Percentiles rank a stretch among this genome's conserved stretches.
Evolutionary conservation across 106 monocot genomes (phyloP).

Genomic region (Allium fistulosum): DNA sequence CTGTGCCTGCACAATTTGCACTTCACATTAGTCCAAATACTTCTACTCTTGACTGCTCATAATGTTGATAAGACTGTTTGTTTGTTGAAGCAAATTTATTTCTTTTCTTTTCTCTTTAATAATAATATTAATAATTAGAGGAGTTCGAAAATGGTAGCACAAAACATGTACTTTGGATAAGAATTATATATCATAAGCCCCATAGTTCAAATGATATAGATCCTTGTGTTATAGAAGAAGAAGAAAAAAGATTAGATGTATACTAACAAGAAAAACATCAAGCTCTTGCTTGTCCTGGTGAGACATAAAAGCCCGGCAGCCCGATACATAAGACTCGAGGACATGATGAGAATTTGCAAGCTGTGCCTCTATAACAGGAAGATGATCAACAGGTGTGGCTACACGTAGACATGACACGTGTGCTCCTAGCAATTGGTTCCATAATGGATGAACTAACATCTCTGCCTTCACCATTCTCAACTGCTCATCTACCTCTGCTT

Average conservation of each 20-base stretch:
- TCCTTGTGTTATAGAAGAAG: too few species aligned
- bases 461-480: slow-evolving; percentile 70
- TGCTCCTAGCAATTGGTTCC: slow-evolving; percentile 74
- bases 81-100: too few species aligned
- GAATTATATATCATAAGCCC: too few species aligned
- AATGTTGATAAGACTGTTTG: too few species aligned
- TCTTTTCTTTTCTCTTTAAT: too few species aligned
- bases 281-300: slow-evolving; percentile 88
- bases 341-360: slow-evolving; percentile 58
- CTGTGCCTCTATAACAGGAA: slow-evolving; percentile 85
- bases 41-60: too few species aligned
- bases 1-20: slow-evolving; percentile 39
- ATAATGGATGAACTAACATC: slow-evolving; percentile 83
- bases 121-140: neutral
- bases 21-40: too few species aligned
- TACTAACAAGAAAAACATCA: slow-evolving; percentile 78
- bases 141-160: neutral
- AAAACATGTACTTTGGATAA: neutral
- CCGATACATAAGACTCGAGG: slow-evolving; percentile 66
- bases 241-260: neutral
- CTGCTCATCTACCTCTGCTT: slow-evolving; percentile 40
- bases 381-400: slow-evolving; percentile 90
- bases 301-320: slow-evolving; percentile 53
- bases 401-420: slow-evolving; percentile 88
- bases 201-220: too few species aligned